Evolutionary conservation across 768 basidiomycete species (phyloP), one percentile per base, ranked within the genome.

Genomic region (Galerina marginata): DNA sequence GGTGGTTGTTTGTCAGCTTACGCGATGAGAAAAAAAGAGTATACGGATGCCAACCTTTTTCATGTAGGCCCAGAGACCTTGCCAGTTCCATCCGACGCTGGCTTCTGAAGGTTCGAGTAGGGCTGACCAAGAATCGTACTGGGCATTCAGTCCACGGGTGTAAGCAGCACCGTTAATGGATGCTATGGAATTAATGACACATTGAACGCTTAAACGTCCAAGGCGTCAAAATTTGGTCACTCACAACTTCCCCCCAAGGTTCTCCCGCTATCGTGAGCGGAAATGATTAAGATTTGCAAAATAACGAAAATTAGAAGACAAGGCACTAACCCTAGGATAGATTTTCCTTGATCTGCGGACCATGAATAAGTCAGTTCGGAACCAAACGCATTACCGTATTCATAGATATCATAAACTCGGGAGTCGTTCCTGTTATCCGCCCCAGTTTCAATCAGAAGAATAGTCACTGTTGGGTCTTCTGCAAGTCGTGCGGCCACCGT

Each of bases 391-490:
- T 73, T 66, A 6, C 75, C 71, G 63, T 80, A 85, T 33, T 71
- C 64, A 60, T 83, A 79, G 16, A 83, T 74, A 56, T 84, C 81
- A 56, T 78, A 82, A 1, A 85, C 76, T 11, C 73, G 68, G 1
- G 78, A 71, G 61, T 83, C 77, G 5, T 71, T 70, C 23, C 82
- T 74, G 61, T 83, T 70, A 62, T 84, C 83, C 6, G 69, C 74
- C 1, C 85, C 85, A 2, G 79, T 84, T 67, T 86, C 85, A 46
- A 86, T 74, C 58, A 85, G 68, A 4, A 85, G 74, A 0, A 86
- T 77, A 9, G 77, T 75, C 43, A 78, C 69, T 0, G 67, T 60
- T 4, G 78, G 63, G 55, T 84, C 74, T 65, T 85, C 83, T 0
- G 82, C 69, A 10, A 85, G 74, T 10, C 83, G 73, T 10, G 75